Percentiles rank a stretch among this genome's conserved stretches.
Evolutionary conservation across 2,329 filamentous ascomycete species (phyloP).

Genomic region (Cucurbitaria berberidis): DNA sequence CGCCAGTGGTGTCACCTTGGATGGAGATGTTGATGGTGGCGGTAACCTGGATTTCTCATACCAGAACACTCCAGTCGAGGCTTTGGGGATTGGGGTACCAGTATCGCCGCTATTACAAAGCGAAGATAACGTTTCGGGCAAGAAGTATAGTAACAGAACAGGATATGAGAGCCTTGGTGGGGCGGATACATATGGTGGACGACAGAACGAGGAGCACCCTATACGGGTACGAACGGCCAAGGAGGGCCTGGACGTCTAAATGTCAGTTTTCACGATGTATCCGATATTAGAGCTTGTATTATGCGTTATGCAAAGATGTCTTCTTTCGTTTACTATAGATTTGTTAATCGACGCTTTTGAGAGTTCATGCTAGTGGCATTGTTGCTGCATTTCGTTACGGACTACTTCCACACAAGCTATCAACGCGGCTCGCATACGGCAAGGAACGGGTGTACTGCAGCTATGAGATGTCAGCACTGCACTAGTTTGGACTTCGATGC

Average conservation of each 20-base stretch:
- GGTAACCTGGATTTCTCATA: constrained; percentile 5
- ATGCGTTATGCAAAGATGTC: no score
- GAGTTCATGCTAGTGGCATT: neutral
- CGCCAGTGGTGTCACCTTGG: constrained; percentile 2
- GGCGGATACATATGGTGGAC: constrained; percentile 5
- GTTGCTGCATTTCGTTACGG: neutral
- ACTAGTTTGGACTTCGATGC: neutral
- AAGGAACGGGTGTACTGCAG: constrained; percentile 12
- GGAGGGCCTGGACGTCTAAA: neutral
- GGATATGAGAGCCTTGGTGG: constrained; percentile 5
- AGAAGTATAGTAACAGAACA: neutral
- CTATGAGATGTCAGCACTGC: neutral
- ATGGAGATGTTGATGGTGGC: neutral
- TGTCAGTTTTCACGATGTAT: no score
- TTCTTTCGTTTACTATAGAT: no score
- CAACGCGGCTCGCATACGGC: constrained; percentile 12
- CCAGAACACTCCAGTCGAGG: constrained; percentile 9
- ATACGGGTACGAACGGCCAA: constrained; percentile 3
- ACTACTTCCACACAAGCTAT: neutral
- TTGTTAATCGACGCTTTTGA: no score
- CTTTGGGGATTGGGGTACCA: neutral
- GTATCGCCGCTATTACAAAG: neutral
- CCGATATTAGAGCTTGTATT: no score
- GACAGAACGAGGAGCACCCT: constrained; percentile 1
- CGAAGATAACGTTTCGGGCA: neutral